These are phyloP conservation scores for Didymosphaeria variabile DNA, from an alignment of 2,329 filamentous ascomycete genomes.

Conservation along the genomic window DNA sequence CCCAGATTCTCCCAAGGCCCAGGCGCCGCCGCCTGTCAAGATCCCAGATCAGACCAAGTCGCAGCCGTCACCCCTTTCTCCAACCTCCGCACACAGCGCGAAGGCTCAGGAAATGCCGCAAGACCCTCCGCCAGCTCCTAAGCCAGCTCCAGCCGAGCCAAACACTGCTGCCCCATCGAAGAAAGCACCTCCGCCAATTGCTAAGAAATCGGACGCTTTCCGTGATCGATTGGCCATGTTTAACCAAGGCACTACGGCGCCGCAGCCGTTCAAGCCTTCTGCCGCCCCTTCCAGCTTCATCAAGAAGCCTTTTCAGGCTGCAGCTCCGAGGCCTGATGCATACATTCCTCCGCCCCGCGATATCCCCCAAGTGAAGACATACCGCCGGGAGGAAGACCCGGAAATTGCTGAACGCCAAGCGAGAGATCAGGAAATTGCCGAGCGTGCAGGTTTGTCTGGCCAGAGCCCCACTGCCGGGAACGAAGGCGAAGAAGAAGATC, in stretches of 20 bases:
- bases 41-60: conserved; percentile 35
- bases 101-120: conserved; percentile 31
- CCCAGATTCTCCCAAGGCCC: conserved; percentile 49
- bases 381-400: conserved; percentile 88
- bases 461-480: conserved; percentile 51
- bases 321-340: conserved; percentile 90
- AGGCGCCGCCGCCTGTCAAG: conserved; percentile 47
- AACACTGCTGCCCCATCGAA: conserved; percentile 48
- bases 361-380: conserved; percentile 75
- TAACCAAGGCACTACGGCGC: conserved; percentile 87
- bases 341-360: conserved; percentile 83
- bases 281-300: conserved; percentile 76
- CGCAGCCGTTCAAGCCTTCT: conserved; percentile 88
- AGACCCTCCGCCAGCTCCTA: conserved; percentile 49
- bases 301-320: conserved; percentile 96
- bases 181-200: conserved; percentile 71
- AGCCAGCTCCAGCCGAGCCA: conserved; percentile 49
- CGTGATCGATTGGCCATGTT: conserved; percentile 96
- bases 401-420: conserved; percentile 68
- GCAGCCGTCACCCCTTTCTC: conserved; percentile 43
- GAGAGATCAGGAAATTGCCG: conserved; percentile 72
- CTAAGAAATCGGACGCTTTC: conserved; percentile 88
- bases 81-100: conserved; percentile 33
- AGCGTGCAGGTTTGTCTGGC: conserved; percentile 70
- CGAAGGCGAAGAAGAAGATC: conserved; percentile 72